Evolutionary conservation across 176 grass and related monocot species (phyloP), one percentile per base, ranked within the genome.

Genomic region (Ananas comosus): DNA sequence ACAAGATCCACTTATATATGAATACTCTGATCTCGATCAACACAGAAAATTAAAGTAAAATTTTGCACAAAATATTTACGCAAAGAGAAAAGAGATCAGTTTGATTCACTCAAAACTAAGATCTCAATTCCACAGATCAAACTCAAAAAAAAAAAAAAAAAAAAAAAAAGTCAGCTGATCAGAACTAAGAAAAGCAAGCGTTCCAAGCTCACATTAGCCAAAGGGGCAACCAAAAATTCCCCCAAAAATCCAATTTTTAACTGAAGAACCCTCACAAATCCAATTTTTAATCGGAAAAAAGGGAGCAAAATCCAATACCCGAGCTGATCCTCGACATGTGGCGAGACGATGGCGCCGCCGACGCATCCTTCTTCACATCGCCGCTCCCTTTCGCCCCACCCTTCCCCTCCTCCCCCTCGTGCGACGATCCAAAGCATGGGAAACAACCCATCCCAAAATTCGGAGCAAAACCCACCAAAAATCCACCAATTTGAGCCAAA

Each of bases 401-500:
- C 65, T 80, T 71, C 63, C 27, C 54, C 50, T 83, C 84, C 13
- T 69, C 75, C 68, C 85, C 81, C 53, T 87, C 70, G 51, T 24
- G 24, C 13, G 71, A 27, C 73, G 91, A 87, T 75, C 87, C 76
- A 78, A 87, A 96, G 87, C 91, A 96, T 70, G 73, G 71, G 79
- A 95, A 95, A 82, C 91, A 90, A 75, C 87, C 75, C 91, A 95
- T 95, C 87, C 64, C 22, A 51, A 68, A 87, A 16, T 77, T 61
- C 49, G 12, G 1, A 53, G 2, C 51, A n/a, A 51, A 6, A 71
- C 0, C 10, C 5, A 48, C 5, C 48, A 70, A 80, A 54, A 67
- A 19, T 61, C 56, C 8, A 61, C 7, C 21, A 16, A 18, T 61
- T 18, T 9, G 56, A 19, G 13, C 56, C 33, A 42, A 42, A 33